Evolutionary conservation across 2,329 filamentous ascomycete genomes (phyloP), one percentile per base, ranked within the genome.

Genomic region (Aphanoascus verrucosus): DNA sequence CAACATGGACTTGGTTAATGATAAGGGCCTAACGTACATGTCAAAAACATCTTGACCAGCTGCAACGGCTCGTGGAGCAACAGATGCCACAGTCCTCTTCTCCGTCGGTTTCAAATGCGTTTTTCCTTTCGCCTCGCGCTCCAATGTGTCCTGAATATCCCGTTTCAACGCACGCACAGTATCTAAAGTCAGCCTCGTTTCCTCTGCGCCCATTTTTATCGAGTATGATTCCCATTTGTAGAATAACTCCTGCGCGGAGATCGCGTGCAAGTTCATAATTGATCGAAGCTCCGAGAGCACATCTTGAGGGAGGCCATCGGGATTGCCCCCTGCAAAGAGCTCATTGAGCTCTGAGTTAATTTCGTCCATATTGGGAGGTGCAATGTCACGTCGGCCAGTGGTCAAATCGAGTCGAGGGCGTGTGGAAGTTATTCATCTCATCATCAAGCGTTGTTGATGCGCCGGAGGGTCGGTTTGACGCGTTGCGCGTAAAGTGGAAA

Each of bases 171-270:
- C 81, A 42, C 85, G 80, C 44, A 87, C 80, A 0, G 80, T 84
- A 37, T 85, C 80, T 41, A 94, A 75, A 46, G 85, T 81, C 57
- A 87, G 72, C 56, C 77, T 83, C 57, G 83, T 83, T 54, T 88
- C 85, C 54, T 94, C 88, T 46, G 81, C 74, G 20, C 90, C 88
- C 83, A 97, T 89, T 70, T 91, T 94, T 67, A 98, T 85, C 69
- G 86, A 90, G 76, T 96, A 97, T 0, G 89, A 91, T 69, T 98
- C 93, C 93, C 93, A 98, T 77, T 97, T 97, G 81, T 88, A 96
- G 70, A 88, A 96, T 23, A 97, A 77, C 66, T 97, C 93, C 67
- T 97, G 84, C 34, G 83, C 77, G 14, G 83, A 81, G 56, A 97
- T 79, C 46, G 82, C 82, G 71, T 96, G 88, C 56, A 97, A 77